Evolutionary conservation across 805 yeast species (phyloP), one percentile per base, ranked within the genome.

Genomic region (Pichia insulana): DNA sequence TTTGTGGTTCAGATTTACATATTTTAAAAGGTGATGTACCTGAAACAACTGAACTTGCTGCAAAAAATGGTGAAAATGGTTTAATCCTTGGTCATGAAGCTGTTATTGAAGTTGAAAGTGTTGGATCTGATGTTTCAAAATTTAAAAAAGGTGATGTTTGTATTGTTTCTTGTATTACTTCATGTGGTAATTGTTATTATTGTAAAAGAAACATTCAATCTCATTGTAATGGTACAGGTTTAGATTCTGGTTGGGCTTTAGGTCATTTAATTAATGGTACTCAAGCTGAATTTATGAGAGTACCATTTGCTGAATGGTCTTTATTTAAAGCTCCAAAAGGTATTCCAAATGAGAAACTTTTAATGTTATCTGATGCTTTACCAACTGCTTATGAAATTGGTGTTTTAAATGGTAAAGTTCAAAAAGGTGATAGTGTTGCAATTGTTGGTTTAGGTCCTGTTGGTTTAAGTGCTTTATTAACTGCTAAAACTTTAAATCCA

Each of bases 311-410:
- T 18, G 71, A 69, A 44, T 41, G 56, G 46, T 68, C 73, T 0
- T 46, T 69, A 35, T 58, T 58, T 46, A 52, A 53, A 20, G 63
- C 58, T n/a, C 68, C 67, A 20, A 52, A 55, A 30, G 50, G 46
- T 10, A 48, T 59, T 22, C 46, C 70, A 9, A 48, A 54, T 28
- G 80, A 77, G 41, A 68, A 77, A 36, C 63, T 78, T 56, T 67
- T 77, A 41, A 78, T 78, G 72, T 62, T 78, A 46, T 76, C 79
- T 10, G 81, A 76, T 51, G 79, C 80, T 20, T 61, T 79, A 57
- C 84, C 82, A 45, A 81, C 82, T 39, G 83, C 83, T 37, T 72
- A 77, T 61, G 78, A 77, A 48, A 78, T 78, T 44, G 83, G 83
- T 47, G 80, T 79, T 7, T 64, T 78, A 30, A 67, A 72, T n/a